Evolutionary conservation across 805 yeast species (phyloP), one percentile per base, ranked within the genome.

Genomic region (Starmerella roubikii): DNA sequence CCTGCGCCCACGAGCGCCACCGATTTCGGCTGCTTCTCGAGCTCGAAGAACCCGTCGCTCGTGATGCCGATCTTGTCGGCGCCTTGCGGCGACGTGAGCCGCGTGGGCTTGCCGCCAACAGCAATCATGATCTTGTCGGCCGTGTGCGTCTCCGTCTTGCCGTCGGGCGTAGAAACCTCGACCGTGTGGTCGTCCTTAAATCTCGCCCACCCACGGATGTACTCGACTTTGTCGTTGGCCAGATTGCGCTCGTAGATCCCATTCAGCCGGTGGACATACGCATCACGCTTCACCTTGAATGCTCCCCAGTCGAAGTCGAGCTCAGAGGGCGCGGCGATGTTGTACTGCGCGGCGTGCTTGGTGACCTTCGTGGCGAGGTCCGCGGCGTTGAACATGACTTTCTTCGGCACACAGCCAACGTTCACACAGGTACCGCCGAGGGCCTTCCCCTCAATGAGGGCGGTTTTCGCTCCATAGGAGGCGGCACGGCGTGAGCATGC

Each of bases 391-490:
- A 98, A 91, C 96, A 91, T 86, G 33, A 91, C 84, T 59, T 91
- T 91, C 68, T 91, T 91, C 34, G 99, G 99, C 35, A 91, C 98
- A 69, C 99, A 91, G 17, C 99, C 99, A 32, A 88, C 97, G 58
- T 91, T 91, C 46, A 91, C 99, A 71, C 99, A 91, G 30, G 98
- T 91, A 22, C 99, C 99, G 42, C 98, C 98, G 62, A 91, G 70
- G 25, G 56, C 77, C 38, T 74, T 72, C 30, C 82, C 74, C 61
- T 91, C 98, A 38, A 91, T 68, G 17, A 91, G 55, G 38, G 86
- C 65, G 1, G 91, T 78, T 50, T 84, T 83, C 20, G 93, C 94
- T 20, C 98, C 98, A 52, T 86, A 74, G 24, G 54, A 48, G 27
- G 97, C 95, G 11, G 98, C 97, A 53, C 97, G 75, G 61, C 99